Evolutionary conservation across 495 filamentous ascomycete genomes (phyloP).

Genomic region (Penicillium malachiteum): DNA sequence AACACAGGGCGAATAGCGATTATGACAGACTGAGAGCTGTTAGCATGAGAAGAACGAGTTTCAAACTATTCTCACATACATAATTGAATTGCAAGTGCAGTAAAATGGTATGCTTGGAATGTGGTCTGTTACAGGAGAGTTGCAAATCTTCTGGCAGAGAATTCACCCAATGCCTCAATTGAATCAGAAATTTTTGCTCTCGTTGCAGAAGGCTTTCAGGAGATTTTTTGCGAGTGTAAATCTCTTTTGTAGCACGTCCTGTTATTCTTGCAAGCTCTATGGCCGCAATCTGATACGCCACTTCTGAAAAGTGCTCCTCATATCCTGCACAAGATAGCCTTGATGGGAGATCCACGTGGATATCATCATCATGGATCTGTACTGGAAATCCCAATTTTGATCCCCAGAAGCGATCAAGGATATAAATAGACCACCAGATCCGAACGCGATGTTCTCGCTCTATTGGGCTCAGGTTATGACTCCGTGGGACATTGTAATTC

Average conservation of each 20-base stretch:
- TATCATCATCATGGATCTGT: conserved; percentile 40
- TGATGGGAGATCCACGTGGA: conserved; percentile 38
- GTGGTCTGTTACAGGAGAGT: conserved; percentile 25
- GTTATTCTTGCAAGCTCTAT: conserved; percentile 36
- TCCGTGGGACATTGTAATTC: conserved; percentile 39
- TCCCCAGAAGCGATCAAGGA: conserved; percentile 42
- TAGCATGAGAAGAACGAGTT: background rate
- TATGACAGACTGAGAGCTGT: conserved; percentile 32
- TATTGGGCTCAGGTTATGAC: conserved; percentile 32
- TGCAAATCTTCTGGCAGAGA: conserved; percentile 35
- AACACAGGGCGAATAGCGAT: conserved; percentile 38
- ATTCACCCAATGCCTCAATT: conserved; percentile 38
- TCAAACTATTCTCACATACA: conserved; percentile 2
- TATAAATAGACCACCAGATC: conserved; percentile 43
- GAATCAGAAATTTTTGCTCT: conserved; percentile 37
- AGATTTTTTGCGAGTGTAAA: conserved; percentile 38
- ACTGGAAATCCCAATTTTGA: conserved; percentile 38
- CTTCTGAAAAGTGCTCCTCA: conserved; percentile 34
- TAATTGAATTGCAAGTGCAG: conserved; percentile 41
- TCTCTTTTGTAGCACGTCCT: conserved; percentile 31
- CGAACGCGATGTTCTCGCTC: conserved; percentile 39
- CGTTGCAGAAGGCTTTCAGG: conserved; percentile 35
- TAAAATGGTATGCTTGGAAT: conserved; percentile 30
- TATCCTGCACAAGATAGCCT: conserved; percentile 20
- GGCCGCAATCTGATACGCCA: conserved; percentile 28